Percentiles rank a stretch among this genome's conserved stretches.
Evolutionary conservation across 2,329 filamentous ascomycete genomes (phyloP).

Genomic region (Macroventuria anomochaeta): DNA sequence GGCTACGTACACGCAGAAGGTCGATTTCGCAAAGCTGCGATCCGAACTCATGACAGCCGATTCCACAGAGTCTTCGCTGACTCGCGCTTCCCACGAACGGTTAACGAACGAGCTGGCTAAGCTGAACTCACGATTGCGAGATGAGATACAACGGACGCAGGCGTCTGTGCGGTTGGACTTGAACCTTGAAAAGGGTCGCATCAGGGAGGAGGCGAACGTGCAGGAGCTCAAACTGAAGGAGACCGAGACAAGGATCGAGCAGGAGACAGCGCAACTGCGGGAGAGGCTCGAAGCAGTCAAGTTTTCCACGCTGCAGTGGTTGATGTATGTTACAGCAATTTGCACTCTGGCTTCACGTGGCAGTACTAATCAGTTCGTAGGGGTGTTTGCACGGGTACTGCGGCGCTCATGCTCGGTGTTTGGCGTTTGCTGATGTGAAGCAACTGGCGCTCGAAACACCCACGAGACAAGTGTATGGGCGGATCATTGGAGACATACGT

Average conservation of each 20-base stretch:
- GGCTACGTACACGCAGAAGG: conserved; percentile 81
- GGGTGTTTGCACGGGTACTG: conserved; percentile 71
- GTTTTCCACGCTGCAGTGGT: conserved; percentile 96
- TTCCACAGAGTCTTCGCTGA: conserved; percentile 87
- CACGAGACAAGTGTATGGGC: conserved; percentile 1
- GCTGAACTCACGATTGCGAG: conserved; percentile 83
- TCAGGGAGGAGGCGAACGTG: conserved; percentile 92
- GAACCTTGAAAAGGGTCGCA: conserved; percentile 95
- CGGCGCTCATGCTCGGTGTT: conserved; percentile 70
- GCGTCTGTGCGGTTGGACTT: conserved; percentile 90
- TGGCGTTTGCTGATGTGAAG: conserved; percentile 69
- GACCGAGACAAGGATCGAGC: conserved; percentile 97
- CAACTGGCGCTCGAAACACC: conserved; percentile 3
- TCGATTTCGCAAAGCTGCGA: conserved; percentile 96
- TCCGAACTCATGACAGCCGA: conserved; percentile 92
- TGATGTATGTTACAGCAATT: conserved; percentile 73
- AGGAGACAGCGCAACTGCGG: conserved; percentile 87
- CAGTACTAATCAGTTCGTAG: conserved; percentile 46
- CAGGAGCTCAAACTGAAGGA: conserved; percentile 99
- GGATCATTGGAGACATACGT: not conserved
- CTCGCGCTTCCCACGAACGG: conserved; percentile 86
- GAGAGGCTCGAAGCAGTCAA: conserved; percentile 97
- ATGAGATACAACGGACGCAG: conserved; percentile 94
- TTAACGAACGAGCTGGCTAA: conserved; percentile 95
- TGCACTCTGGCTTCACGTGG: not conserved